Evolutionary conservation across 495 filamentous ascomycete genomes (phyloP).

Genomic region (Penicillium canariense): DNA sequence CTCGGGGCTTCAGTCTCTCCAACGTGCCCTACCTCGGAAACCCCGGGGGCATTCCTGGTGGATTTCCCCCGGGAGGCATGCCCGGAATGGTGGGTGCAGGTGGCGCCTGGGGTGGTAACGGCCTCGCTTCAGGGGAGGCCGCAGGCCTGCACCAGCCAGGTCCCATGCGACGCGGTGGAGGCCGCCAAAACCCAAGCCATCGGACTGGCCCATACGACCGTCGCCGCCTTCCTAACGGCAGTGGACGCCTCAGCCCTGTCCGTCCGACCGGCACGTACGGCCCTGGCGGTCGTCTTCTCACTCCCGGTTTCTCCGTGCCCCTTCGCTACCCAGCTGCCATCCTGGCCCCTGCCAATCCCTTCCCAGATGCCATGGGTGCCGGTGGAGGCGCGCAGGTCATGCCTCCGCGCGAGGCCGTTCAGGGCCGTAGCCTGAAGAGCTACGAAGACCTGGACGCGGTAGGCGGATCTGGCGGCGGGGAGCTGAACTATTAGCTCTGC

Average conservation of each 20-base stretch:
- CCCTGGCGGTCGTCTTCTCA: constrained; percentile 34
- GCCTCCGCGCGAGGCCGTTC: constrained; percentile 79
- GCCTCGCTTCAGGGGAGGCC: constrained; percentile 33
- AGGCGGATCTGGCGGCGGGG: constrained; percentile 50
- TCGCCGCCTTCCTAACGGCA: constrained; percentile 33
- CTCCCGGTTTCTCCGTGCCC: constrained; percentile 36
- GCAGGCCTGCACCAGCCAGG: constrained; percentile 53
- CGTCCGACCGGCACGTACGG: constrained; percentile 41
- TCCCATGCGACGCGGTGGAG: constrained; percentile 57
- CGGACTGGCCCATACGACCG: constrained; percentile 60
- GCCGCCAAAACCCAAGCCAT: constrained; percentile 43
- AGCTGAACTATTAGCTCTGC: constrained; percentile 57
- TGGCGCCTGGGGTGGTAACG: constrained; percentile 46
- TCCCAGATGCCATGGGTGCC: constrained; percentile 44
- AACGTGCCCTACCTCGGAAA: constrained; percentile 55
- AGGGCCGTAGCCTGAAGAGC: constrained; percentile 87
- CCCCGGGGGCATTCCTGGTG: constrained; percentile 25
- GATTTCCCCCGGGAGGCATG: constrained; percentile 39
- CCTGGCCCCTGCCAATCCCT: constrained; percentile 45
- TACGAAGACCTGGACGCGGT: constrained; percentile 95
- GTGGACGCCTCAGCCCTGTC: constrained; percentile 42
- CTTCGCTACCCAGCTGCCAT: constrained; percentile 43
- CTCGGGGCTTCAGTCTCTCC: constrained; percentile 86
- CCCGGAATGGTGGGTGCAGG: constrained; percentile 56
- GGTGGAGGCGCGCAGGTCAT: constrained; percentile 66